Base-by-base conservation (phyloP, 495 filamentous ascomycete species). In the Aspergillus sclerotiicarbonarius region DNA sequence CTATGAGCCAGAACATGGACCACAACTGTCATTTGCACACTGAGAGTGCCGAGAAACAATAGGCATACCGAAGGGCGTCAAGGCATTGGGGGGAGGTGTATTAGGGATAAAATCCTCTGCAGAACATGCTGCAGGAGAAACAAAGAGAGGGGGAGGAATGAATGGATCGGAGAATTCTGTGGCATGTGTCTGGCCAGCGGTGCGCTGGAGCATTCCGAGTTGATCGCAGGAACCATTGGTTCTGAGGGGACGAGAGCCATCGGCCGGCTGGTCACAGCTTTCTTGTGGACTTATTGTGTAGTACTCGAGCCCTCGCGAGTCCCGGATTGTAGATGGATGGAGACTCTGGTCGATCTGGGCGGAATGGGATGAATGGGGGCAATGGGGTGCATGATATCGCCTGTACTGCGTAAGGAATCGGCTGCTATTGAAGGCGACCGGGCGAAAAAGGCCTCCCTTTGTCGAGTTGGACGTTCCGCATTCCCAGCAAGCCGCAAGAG, bases 111-210 rank as follows among this genome's bases (percentile, higher is more conserved):
- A 41, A 41, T n/a, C 5, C 8, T 2, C n/a, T n/a, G 37, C 9
- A 41, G 37, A 35, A 35, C 13, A 35, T 13, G 33, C 9, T 35
- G 33, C 33, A 13, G 33, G 33, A 35, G 37, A 41, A 41, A 41
- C 37, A n/a, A 41, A 41, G 37, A 41, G 37, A 41, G 37, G 37
- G 37, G 37, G 3, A 53, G 33, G 19, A 39, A 53, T 35, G 48
- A 53, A 53, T 43, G 35, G 35, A 43, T 53, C 51, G 51, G 35
- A 53, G 51, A 25, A 41, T 53, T 53, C 41, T 19, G 51, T 13
- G 19, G 35, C 51, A 53, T 53, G 25, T 25, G 25, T 15, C 51
- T 39, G 29, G 20, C 29, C 10, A 32, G 25, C 31, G 6, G 18
- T n/a, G 10, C 31, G 25, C 41, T 39, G 45, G 54, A 37, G 19